A percentile compares a stretch with the other conserved stretches of the same genome.
phyloP scores from a whole-genome alignment of 768 basidiomycete species.

The Amanita inopinata region DNA sequence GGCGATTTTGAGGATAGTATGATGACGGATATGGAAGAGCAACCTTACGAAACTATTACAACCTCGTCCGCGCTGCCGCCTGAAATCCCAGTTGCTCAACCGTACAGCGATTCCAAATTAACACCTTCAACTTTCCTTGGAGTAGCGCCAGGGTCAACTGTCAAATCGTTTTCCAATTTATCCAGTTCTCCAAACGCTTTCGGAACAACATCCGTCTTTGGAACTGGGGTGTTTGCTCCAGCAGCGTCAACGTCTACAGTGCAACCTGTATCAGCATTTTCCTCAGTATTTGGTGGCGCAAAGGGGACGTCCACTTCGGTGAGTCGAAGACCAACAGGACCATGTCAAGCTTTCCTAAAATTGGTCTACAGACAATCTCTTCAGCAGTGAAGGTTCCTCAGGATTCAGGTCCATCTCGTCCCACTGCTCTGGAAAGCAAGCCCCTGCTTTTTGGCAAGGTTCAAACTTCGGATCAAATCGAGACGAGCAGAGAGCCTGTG shows the following conservation, averaged over 20 bases:
- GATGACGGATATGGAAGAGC: slow-evolving; percentile 17
- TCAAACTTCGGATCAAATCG: neutral
- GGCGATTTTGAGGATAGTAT: slow-evolving; percentile 18
- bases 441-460: too few species aligned
- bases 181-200: slow-evolving; percentile 30
- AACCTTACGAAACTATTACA: slow-evolving; percentile 12
- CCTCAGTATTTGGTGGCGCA: slow-evolving; percentile 12
- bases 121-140: neutral
- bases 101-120: neutral
- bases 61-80: neutral
- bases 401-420: too few species aligned
- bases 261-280: slow-evolving; percentile 7
- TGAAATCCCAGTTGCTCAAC: neutral
- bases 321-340: neutral
- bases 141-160: neutral
- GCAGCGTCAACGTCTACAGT: slow-evolving; percentile 14
- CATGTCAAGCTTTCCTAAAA: neutral
- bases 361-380: neutral
- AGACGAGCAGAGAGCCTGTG: neutral
- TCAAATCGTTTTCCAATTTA: slow-evolving; percentile 26
- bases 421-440: too few species aligned
- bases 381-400: too few species aligned
- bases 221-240: slow-evolving; percentile 15
- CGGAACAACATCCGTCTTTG: slow-evolving; percentile 26
- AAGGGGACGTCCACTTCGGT: slow-evolving; percentile 8